These are phyloP conservation scores for Cyphellophora europaea DNA, from an alignment of 2,329 filamentous ascomycete genomes.

Conservation along the genomic window DNA sequence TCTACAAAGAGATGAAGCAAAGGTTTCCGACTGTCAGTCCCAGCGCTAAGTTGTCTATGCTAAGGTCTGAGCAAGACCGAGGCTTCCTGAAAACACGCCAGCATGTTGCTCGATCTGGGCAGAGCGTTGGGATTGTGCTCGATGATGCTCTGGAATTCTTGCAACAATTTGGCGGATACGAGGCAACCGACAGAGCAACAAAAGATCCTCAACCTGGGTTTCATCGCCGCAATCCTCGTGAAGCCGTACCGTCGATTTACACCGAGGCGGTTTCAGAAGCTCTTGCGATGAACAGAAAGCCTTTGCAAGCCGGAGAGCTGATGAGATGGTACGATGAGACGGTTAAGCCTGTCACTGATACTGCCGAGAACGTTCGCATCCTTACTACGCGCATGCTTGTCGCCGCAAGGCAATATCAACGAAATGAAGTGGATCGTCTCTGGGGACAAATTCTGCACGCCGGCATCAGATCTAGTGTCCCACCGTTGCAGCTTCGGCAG, in stretches of 20 bases:
- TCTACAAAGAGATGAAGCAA: conserved; percentile 35
- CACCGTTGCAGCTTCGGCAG: neutral
- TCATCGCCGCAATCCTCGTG: conserved; percentile 24
- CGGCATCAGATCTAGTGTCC: neutral
- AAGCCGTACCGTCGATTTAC: conserved; percentile 40
- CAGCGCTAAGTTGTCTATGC: conserved; percentile 26
- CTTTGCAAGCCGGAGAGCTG: too few relatives aligned
- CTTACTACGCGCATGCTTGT: conserved; percentile 10
- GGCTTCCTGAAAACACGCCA: conserved; percentile 19
- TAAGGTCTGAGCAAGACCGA: conserved; percentile 26
- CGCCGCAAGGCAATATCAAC: conserved; percentile 3
- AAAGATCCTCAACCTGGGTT: conserved; percentile 30
- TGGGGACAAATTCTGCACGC: conserved; percentile 11
- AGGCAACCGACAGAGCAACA: conserved; percentile 32
- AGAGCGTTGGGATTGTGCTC: neutral
- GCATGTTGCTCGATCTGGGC: neutral
- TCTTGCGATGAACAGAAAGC: conserved; percentile 28
- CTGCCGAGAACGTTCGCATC: conserved; percentile 22
- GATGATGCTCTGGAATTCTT: conserved; percentile 21
- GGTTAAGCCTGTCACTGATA: neutral
- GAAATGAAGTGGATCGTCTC: conserved; percentile 8
- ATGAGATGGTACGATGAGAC: too few relatives aligned
- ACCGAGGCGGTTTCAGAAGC: conserved; percentile 48
- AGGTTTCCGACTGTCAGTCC: conserved; percentile 25
- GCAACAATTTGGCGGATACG: too few relatives aligned